Base-by-base conservation (phyloP, 768 basidiomycete species). In the Candolleomyces efflorescens region DNA sequence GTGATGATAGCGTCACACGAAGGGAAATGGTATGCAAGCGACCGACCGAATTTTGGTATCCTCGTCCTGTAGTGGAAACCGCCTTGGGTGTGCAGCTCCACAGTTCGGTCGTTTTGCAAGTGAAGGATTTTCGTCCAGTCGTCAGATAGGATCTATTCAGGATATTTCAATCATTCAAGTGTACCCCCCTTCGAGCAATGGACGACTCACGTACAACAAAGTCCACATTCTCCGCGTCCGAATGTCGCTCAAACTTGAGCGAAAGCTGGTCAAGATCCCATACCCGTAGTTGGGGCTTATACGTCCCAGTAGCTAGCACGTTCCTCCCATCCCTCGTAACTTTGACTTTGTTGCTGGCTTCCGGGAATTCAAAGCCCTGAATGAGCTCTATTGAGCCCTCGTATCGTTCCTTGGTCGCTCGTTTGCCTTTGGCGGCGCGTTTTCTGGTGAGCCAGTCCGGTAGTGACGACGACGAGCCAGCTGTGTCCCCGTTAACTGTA, bases 331-430 rank as follows among this genome's bases (percentile, higher is more conserved):
- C 95, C 39, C 88, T 78, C 2, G 95, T 98, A 4, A 89, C 89
- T 71, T 87, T 94, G 64, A 99, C 81, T 64, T 85, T 86, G 73
- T 93, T 95, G 69, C 92, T 93, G 15, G 95, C 94, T 69, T 98
- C 94, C 7, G 97, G 95, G 64, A 99, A 98, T 66, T 96, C 93
- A 71, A 98, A 97, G 57, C 94, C 90, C 67, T 99, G 94, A 51
- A 94, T 87, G 62, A 96, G 88, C 69, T 96, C 92, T 64, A 97
- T 83, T 26, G 88, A 85, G 2, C 91, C 90, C 67, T 95, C 86
- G 39, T 91, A 74, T 53, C 90, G 88, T 64, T 94, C 92, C 60
- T 83, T 78, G 2, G 77, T 64, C 0, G 81, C 82, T 38, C 85
- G 79, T 69, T 90, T 91, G 5, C 86, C 82, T 66, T 85, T 87